phyloP scores from a whole-genome alignment of 352 stramenopile species.

The Pythium sp. region DNA sequence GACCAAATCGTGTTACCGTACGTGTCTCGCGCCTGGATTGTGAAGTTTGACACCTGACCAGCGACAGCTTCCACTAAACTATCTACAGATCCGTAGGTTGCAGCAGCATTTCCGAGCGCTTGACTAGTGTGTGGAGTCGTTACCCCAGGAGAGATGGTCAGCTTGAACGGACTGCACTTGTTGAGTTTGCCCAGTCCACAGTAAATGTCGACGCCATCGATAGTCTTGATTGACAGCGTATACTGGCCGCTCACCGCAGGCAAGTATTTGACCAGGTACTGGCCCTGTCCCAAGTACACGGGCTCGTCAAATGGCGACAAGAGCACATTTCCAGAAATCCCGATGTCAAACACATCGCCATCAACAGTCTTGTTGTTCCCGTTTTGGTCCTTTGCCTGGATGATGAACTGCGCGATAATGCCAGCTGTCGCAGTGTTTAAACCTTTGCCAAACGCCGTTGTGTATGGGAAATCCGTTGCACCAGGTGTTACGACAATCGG shows the following conservation, averaged over 20 bases:
- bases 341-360: constrained; percentile 77
- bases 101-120: constrained; percentile 61
- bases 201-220: constrained; percentile 93
- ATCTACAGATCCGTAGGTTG: constrained; percentile 75
- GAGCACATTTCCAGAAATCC: constrained; percentile 38
- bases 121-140: constrained; percentile 90
- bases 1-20: constrained; percentile 83
- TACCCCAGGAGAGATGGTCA: constrained; percentile 85
- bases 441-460: constrained; percentile 85
- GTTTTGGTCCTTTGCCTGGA: constrained; percentile 92
- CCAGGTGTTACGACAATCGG: constrained; percentile 86
- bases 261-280: constrained; percentile 91
- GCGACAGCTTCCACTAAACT: constrained; percentile 89
- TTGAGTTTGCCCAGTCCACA: constrained; percentile 87
- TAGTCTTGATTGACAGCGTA: constrained; percentile 87
- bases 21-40: constrained; percentile 94
- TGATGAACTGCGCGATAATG: constrained; percentile 86
- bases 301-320: constrained; percentile 68
- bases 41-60: constrained; percentile 91
- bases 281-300: constrained; percentile 87
- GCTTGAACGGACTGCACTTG: constrained; percentile 94
- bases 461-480: constrained; percentile 94
- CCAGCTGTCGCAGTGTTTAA: constrained; percentile 78
- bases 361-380: constrained; percentile 90
- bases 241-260: constrained; percentile 85